Percentiles rank a stretch among this genome's conserved stretches.
These are phyloP conservation scores for Apiospora arundinis DNA, from an alignment of 2,329 filamentous ascomycete species.

Conservation along the genomic window DNA sequence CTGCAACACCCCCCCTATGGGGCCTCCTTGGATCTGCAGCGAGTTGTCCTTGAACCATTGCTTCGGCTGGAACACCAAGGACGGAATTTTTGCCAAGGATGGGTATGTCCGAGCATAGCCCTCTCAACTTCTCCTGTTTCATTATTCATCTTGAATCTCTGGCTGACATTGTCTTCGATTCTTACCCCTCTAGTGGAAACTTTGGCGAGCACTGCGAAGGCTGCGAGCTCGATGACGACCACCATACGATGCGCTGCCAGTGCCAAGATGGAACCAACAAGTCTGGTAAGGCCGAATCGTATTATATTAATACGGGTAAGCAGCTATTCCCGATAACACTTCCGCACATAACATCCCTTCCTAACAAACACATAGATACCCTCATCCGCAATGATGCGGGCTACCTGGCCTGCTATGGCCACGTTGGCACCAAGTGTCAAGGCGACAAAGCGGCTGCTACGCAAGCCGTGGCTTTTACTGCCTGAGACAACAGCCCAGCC, in stretches of 20 bases:
- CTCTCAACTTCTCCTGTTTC: background rate
- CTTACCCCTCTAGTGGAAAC: background rate
- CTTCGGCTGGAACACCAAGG: background rate
- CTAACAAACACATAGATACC: background rate
- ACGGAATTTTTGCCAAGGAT: background rate
- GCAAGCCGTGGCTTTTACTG: background rate
- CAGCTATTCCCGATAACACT: too few species aligned
- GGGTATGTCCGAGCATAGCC: background rate
- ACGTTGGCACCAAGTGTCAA: background rate
- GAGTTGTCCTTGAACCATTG: constrained; percentile 16
- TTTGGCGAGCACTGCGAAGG: background rate
- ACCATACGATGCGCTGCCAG: background rate
- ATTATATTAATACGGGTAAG: background rate
- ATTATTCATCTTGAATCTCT: background rate
- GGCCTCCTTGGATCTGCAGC: constrained; percentile 23
- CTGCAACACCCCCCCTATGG: constrained; percentile 24
- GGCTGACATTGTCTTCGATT: background rate
- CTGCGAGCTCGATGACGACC: background rate
- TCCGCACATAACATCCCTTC: too few species aligned
- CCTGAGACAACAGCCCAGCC: too few species aligned
- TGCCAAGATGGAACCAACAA: background rate
- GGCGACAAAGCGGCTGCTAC: background rate
- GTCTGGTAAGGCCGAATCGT: background rate
- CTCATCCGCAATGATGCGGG: background rate
- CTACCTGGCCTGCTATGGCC: background rate